Conservation (phyloP, 139 green algal species). For the Cymbomonas tetramitiformis region DNA sequence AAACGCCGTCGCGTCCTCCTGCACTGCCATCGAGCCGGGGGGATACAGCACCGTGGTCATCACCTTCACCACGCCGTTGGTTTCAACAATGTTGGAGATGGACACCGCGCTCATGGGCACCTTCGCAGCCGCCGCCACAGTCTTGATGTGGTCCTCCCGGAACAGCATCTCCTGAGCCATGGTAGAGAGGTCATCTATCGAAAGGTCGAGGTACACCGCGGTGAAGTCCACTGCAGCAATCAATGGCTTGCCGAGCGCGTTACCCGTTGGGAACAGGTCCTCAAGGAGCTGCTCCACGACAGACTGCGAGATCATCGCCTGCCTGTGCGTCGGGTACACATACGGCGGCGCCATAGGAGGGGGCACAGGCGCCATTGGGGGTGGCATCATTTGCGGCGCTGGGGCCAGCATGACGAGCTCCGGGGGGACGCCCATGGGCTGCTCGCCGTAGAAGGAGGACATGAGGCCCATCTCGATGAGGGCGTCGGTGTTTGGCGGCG, state of each 20-base stretch:
- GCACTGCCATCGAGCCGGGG: neutral
- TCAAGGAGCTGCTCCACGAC: neutral
- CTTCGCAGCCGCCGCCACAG: neutral
- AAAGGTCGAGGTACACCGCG: too few relatives aligned
- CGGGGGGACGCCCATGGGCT: too few relatives aligned
- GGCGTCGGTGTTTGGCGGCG: too few relatives aligned
- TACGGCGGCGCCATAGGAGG: neutral
- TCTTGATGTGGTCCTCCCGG: neutral
- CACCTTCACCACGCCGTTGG: neutral
- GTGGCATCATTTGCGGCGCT: neutral
- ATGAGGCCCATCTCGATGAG: too few relatives aligned
- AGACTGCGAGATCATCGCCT: too few relatives aligned
- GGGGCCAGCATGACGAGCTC: too few relatives aligned
- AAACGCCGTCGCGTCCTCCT: conserved; percentile 3
- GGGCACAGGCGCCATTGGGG: neutral
- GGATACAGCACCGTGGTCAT: neutral
- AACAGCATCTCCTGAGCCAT: neutral
- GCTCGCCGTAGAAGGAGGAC: too few relatives aligned
- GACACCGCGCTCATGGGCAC: neutral
- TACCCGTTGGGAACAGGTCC: conserved; percentile 1
- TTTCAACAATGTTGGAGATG: neutral
- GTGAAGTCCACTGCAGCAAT: neutral
- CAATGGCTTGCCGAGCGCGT: neutral
- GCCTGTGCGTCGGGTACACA: too few relatives aligned
- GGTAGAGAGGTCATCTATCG: neutral